Evolutionary conservation across 2,329 filamentous ascomycete species (phyloP), one percentile per base, ranked within the genome.

Genomic region (Paecilomyces dactylethromorphus): DNA sequence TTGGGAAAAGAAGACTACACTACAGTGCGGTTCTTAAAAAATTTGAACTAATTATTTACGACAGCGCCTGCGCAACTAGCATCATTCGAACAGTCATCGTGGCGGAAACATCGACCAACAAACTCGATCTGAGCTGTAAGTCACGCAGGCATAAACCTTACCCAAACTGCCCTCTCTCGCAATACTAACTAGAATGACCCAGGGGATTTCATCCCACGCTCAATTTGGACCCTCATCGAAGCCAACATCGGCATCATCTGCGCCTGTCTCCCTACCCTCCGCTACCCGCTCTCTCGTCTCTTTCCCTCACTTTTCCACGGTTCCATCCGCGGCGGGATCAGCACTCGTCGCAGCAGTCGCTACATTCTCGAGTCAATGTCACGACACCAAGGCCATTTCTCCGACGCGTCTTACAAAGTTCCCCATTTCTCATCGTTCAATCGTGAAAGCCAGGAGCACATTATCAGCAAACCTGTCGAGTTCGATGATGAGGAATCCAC

Each of bases 221-320:
- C 70, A n/a, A 69, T 71, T 29, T 76, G 73, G 73, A 69, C 67
- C 18, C 62, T 55, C 3, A 55, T 74, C 11, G 74, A 76, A 61
- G 64, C 70, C 60, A 73, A 73, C 61, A 66, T 67, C 21, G 70
- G 67, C 26, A 72, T 76, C 33, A 64, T 74, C 32, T 73, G 69
- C 58, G 70, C 68, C 26, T 75, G 68, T 56, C 66, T 75, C 11
- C 73, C 72, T 3, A 71, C 72, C 49, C 22, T 39, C 15, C 35
- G 35, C 12, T 39, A 39, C 35, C 35, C 35, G 3, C 35, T 39
- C 13, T 39, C 35, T 15, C 35, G 35, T n/a, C 35, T 39, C 13
- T 39, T 39, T 15, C 35, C 35, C 13, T 39, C n/a, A 4, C 35
- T 39, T 15, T 39, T 39, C 35, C 35, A 15, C 35, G 35, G 35